Evolutionary conservation across 2,329 filamentous ascomycete species (phyloP), one percentile per base, ranked within the genome.

Genomic region (Talaromyces sp.): DNA sequence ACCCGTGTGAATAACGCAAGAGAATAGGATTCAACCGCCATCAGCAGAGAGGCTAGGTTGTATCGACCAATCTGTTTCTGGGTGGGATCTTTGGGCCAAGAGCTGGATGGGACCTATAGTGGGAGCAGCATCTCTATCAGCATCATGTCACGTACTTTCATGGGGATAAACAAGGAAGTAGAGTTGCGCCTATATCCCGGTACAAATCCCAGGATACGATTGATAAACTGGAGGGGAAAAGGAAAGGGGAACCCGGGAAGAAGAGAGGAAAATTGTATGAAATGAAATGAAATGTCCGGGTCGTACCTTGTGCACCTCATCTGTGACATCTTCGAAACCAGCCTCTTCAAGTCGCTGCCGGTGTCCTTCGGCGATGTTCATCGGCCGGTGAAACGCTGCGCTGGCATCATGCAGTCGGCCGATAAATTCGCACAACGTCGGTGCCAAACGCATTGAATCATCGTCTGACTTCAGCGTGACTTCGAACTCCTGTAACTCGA

Each of bases 291-390:
- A 30, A 16, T 20, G 36, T 39, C 30, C 8, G 22, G 24, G 43
- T 58, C 55, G 20, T 45, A 67, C 68, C 64, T 77, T 80, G 60
- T 73, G 79, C 5, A 78, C 61, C 2, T 74, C 67, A 61, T 82
- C 77, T 0, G 68, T 67, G 0, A 86, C 76, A 49, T 83, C 75
- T 40, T 74, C 69, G 56, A 85, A 85, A 0, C 83, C 83, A 0
- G 77, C 80, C 11, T 79, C 77, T 3, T 70, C 66, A 60, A 85
- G 72, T 49, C 76, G 73, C 37, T 71, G 65, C 54, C 73, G 70
- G 33, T 76, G 69, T 11, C 71, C 58, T 22, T 70, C 55, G 37
- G 70, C 71, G 19, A 73, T 66, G 37, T 66, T 63, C 62, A 73
- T 63, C 5, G 56, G 57, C 33, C 73, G 70, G 16, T 72, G 69